phyloP scores from a whole-genome alignment of 805 yeast genomes.

The Wickerhamiella domercqiae region DNA sequence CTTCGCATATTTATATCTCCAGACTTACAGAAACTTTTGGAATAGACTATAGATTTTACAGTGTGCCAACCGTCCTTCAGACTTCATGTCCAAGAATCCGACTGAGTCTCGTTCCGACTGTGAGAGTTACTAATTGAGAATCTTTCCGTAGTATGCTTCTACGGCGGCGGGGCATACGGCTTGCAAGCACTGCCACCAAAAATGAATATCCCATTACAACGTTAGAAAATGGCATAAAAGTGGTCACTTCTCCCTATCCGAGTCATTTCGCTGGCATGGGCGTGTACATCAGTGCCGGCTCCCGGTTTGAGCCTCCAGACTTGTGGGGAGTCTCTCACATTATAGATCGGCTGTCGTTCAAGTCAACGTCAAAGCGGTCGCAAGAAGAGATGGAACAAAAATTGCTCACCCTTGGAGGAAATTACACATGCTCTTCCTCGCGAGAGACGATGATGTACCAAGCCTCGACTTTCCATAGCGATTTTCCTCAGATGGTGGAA shows the following conservation, averaged over 20 bases:
- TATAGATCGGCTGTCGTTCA: conserved; percentile 66
- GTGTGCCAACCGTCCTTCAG: too few relatives aligned
- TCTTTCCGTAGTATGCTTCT: too few relatives aligned
- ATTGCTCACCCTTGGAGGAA: conserved; percentile 76
- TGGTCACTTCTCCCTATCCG: conserved; percentile 73
- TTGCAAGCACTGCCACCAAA: too few relatives aligned
- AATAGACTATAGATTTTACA: too few relatives aligned
- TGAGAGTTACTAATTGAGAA: too few relatives aligned
- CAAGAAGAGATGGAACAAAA: conserved; percentile 61
- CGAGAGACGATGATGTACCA: conserved; percentile 88
- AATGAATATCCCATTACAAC: conserved; percentile 21
- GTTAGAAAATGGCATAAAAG: conserved; percentile 60
- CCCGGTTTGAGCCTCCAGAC: conserved; percentile 53
- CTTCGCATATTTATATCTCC: too few relatives aligned
- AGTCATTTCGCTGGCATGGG: conserved; percentile 89
- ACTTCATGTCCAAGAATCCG: too few relatives aligned
- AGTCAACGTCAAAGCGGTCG: conserved; percentile 23
- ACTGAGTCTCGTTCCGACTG: too few relatives aligned
- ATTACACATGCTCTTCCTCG: conserved; percentile 82
- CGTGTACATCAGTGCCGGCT: conserved; percentile 78
- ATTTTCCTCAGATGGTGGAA: conserved; percentile 63
- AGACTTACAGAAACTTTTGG: too few relatives aligned
- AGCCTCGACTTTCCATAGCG: conserved; percentile 82
- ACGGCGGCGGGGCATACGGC: too few relatives aligned
- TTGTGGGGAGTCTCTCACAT: conserved; percentile 69